Percentiles rank a stretch among this genome's conserved stretches.
phyloP scores from a whole-genome alignment of 2,329 filamentous ascomycete species.

The Beauveria asiatica region DNA sequence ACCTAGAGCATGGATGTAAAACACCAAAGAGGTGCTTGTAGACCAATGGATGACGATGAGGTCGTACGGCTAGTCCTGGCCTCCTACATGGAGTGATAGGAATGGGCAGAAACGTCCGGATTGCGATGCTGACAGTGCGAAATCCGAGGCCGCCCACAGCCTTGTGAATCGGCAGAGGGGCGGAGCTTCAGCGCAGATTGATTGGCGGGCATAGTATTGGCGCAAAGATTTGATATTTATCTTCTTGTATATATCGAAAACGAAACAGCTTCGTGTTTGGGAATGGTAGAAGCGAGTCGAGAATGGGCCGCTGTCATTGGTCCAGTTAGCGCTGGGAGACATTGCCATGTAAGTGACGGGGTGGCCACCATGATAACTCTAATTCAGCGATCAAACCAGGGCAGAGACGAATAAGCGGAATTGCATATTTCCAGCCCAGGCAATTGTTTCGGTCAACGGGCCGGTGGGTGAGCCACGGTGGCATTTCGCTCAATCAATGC shows the following conservation, averaged over 20 bases:
- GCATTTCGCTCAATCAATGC: no score
- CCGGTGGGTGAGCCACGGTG: no score
- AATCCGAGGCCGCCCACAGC: background rate
- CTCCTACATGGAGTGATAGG: background rate
- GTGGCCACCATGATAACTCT: no score
- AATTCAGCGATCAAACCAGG: no score
- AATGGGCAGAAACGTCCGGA: background rate
- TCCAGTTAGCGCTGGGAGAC: background rate
- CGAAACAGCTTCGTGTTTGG: conserved; percentile 7
- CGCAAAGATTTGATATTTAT: background rate
- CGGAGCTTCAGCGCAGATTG: background rate
- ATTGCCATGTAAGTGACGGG: background rate
- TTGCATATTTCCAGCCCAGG: no score
- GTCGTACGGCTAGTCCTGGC: background rate
- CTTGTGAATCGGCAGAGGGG: background rate
- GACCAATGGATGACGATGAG: background rate
- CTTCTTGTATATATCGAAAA: background rate
- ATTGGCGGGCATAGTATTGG: background rate
- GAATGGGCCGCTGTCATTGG: conserved; percentile 1
- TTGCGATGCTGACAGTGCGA: background rate
- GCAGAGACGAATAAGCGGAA: no score
- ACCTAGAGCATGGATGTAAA: background rate
- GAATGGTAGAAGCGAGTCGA: background rate
- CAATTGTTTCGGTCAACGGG: background rate
- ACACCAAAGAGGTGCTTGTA: background rate